Evolutionary conservation across 441 rosid genomes (phyloP).

Genomic region (Erodium texanum): DNA sequence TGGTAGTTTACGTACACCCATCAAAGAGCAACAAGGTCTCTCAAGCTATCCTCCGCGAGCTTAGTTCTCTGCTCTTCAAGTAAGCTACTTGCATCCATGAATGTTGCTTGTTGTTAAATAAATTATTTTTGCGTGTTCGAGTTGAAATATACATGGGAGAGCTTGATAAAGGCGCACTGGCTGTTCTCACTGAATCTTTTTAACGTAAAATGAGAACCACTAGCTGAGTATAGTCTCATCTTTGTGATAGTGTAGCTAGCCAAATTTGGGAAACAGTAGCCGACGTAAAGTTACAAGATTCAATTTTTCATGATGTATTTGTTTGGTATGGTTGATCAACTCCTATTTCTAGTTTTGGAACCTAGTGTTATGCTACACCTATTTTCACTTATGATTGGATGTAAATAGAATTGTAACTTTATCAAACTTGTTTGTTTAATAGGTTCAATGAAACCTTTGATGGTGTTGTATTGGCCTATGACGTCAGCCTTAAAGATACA

Average conservation of each 20-base stretch:
- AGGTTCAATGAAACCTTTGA: slow-evolving; percentile 62
- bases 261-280: background rate
- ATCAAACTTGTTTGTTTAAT: slow-evolving; percentile 14
- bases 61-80: slow-evolving; percentile 76
- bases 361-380: background rate
- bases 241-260: too few species aligned
- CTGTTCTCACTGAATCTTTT: background rate
- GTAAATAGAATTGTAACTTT: background rate
- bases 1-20: slow-evolving; percentile 62
- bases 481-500: slow-evolving; percentile 33
- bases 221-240: too few species aligned
- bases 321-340: too few species aligned
- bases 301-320: too few species aligned
- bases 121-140: too few species aligned
- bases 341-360: too few species aligned
- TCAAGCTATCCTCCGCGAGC: slow-evolving; percentile 61
- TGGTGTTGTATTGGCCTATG: slow-evolving; percentile 71
- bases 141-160: too few species aligned
- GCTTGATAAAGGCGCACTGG: background rate
- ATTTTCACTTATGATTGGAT: background rate
- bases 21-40: slow-evolving; percentile 44
- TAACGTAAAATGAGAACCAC: background rate
- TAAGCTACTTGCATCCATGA: too few species aligned
- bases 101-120: too few species aligned
- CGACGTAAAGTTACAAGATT: background rate